These are phyloP conservation scores for Blastobotrys elegans DNA, from an alignment of 1,139 yeast species.

Conservation along the genomic window DNA sequence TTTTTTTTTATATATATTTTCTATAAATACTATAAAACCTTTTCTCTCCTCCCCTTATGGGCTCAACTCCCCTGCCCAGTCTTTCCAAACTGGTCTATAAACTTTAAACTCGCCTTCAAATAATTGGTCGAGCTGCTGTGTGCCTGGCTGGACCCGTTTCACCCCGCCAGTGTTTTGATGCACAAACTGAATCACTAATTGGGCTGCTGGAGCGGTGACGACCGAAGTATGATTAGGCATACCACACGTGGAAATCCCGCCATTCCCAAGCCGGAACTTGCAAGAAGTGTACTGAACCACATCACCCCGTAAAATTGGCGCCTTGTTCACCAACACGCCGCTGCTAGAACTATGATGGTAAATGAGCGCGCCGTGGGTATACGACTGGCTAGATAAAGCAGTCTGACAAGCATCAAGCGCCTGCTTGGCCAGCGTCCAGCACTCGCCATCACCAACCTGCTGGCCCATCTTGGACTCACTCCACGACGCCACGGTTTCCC, in stretches of 20 bases:
- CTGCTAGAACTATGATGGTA: slow-evolving; percentile 34
- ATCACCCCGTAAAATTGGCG: slow-evolving; percentile 42
- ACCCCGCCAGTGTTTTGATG: slow-evolving; percentile 60
- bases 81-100: slow-evolving; percentile 52
- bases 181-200: slow-evolving; percentile 40
- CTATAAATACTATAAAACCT: too few species aligned
- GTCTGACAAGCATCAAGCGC: slow-evolving; percentile 62
- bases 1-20: slow-evolving; percentile 1
- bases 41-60: neutral
- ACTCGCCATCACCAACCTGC: slow-evolving; percentile 66
- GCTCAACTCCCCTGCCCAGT: slow-evolving; percentile 46
- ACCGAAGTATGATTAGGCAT: slow-evolving; percentile 67
- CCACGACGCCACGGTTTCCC: slow-evolving; percentile 55
- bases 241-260: slow-evolving; percentile 37
- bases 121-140: slow-evolving; percentile 42
- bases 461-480: slow-evolving; percentile 51
- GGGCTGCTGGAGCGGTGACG: slow-evolving; percentile 37
- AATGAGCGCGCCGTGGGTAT: slow-evolving; percentile 56
- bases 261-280: slow-evolving; percentile 36
- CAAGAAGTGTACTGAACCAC: slow-evolving; percentile 44
- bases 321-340: slow-evolving; percentile 26
- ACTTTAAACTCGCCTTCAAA: slow-evolving; percentile 46
- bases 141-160: slow-evolving; percentile 45
- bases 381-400: slow-evolving; percentile 54
- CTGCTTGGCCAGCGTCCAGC: slow-evolving; percentile 71